A percentile compares a stretch with the other conserved stretches of the same genome.
Conservation (phyloP, 228 moss, liverwort and hornwort species). For the Sphagnum fallax region DNA sequence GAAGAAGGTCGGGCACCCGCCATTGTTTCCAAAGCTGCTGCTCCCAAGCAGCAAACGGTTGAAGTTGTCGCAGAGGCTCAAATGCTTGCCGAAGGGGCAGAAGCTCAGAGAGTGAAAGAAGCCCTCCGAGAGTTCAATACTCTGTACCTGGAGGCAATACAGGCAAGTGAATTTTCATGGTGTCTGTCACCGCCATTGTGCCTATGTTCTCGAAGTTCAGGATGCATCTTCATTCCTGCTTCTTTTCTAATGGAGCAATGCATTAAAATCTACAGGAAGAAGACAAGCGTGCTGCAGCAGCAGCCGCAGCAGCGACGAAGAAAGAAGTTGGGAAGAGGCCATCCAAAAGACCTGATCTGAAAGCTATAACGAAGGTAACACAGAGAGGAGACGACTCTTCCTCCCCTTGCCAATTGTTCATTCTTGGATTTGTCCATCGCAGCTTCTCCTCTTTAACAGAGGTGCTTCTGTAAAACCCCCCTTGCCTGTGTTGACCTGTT, state of each 20-base stretch:
- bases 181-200: too few species aligned
- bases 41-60: slow-evolving; percentile 5
- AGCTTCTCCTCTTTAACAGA: too few species aligned
- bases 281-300: slow-evolving; percentile 30
- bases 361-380: slow-evolving; percentile 44
- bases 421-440: too few species aligned
- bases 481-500: neutral
- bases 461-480: too few species aligned
- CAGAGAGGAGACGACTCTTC: neutral
- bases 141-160: slow-evolving; percentile 40
- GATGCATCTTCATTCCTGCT: neutral
- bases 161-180: neutral
- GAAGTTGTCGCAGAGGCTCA: slow-evolving; percentile 16
- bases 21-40: slow-evolving; percentile 8
- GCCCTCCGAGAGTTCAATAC: slow-evolving; percentile 53
- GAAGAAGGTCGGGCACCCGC: neutral
- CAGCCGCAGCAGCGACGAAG: slow-evolving; percentile 7
- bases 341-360: slow-evolving; percentile 57
- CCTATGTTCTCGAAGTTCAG: neutral
- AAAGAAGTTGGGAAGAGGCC: slow-evolving; percentile 29
- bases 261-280: slow-evolving; percentile 20
- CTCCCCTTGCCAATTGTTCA: too few species aligned
- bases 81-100: slow-evolving; percentile 21
- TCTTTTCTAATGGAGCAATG: neutral
- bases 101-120: slow-evolving; percentile 42